Evolutionary conservation across 805 yeast species (phyloP), one percentile per base, ranked within the genome.

Genomic region (Schwanniomyces sp.): DNA sequence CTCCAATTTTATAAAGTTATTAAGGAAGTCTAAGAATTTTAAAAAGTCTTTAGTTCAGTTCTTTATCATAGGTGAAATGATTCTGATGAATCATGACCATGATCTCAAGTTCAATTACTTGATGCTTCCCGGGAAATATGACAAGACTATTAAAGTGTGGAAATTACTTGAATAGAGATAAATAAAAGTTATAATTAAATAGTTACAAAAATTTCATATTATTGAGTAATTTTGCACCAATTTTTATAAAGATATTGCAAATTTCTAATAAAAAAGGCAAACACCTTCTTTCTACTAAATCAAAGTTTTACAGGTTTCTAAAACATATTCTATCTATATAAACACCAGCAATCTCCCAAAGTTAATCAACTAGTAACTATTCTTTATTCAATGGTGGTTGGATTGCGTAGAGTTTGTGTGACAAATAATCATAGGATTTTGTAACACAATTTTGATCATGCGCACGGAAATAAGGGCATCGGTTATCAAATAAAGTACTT

Each of bases 71-170:
- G 75, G 75, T 5, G 62, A 62, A 24, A 41, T 54, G 10, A 58
- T 67, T 1, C 32, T 52, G 11, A 53, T 69, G 36, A 56, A 61
- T 40, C 59, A 59, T 30, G 59, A 64, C 36, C 51, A 59, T 40
- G 49, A 53, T 7, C 52, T 66, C 49, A 68, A 61, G 44, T 68
- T 59, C 40, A 55, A 60, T 42, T 70, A 69, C 51, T 57, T 70
- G 43, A 70, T 70, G 73, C 48, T 70, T 17, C 75, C 75, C 1
- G 59, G 59, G 36, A 58, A 63, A 37, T 57, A 59, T 34, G 63
- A 60, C 10, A 58, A 61, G 44, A 57, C 67, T 1, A 47, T 57
- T 1, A 58, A 59, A 14, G 50, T 65, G 10, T 67, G 70, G 70
- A 54, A 56, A 37, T 47, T 45, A 46, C 43, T 52, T 25, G 34